Base-by-base conservation (phyloP, 305 asterid species). In the Fraxinus sp. region DNA sequence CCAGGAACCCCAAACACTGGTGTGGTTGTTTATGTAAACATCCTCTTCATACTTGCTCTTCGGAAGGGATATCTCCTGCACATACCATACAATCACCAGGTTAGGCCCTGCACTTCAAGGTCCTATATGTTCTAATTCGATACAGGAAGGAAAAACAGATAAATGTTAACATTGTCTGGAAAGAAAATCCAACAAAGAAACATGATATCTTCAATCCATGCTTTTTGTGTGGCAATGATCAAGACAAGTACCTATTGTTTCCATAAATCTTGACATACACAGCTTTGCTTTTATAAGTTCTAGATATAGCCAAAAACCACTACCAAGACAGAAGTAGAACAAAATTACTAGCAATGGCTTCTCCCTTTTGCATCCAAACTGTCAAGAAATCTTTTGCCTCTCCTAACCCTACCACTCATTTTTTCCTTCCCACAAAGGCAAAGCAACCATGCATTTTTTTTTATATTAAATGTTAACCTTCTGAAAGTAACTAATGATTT, bases 1-100 rank as follows among this genome's bases (percentile, higher is more conserved):
- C 98, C 98, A 97, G 2, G 99, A 94, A 46, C 99, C 99, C 99
- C 99, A 97, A 44, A 97, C 98, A 39, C 88, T 88, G 0, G 96
- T 91, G 88, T 97, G 99, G 88, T 97, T 94, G 82, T 97, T 97
- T 33, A 83, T 86, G 73, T 83, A 89, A 73, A 91, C 92, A 83
- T 97, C 99, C 86, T 97, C 99, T 85, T 97, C 98, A 41, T 94
- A 97, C 87, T 97, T 97, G 92, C 98, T 93, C 85, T 90, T 91
- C 1, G 99, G 98, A 81, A 97, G 91, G 68, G 97, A 26, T 57
- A 79, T 87, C 89, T 97, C 99, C 98, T 96, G 89, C 77, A 88
- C 73, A 78, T 7, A 80, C 81, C 81, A 84, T 46, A 81, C 73
- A 79, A 24, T 70, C 81, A 82, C 80, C 28, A 14, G 36, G 82